Evolutionary conservation across 345 rosid species (phyloP).

Genomic region (Rubroshorea leprosula): DNA sequence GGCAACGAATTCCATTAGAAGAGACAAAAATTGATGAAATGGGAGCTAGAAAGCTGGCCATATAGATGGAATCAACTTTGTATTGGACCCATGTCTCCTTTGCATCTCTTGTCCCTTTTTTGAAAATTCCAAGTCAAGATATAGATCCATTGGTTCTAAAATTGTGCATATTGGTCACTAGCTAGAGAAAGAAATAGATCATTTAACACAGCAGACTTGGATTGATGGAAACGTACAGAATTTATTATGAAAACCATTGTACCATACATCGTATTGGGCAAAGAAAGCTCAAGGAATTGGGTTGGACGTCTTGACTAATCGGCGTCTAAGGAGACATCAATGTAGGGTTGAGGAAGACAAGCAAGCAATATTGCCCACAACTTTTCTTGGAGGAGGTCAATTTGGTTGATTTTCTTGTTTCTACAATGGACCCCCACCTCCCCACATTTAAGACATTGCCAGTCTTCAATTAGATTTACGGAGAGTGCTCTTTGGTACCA

Average conservation of each 20-base stretch:
- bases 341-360: slow-evolving; percentile 25
- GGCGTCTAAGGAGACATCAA: slow-evolving; percentile 12
- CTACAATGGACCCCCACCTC: slow-evolving; percentile 20
- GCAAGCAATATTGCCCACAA: slow-evolving; percentile 15
- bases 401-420: slow-evolving; percentile 6
- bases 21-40: too few relatives aligned
- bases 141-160: too few relatives aligned
- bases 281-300: background rate
- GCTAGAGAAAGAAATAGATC: background rate
- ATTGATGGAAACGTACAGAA: background rate
- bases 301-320: slow-evolving; percentile 13
- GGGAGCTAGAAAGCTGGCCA: too few relatives aligned
- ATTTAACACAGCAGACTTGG: too few relatives aligned
- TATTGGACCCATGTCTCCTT: too few relatives aligned
- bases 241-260: slow-evolving; percentile 9
- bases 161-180: too few relatives aligned
- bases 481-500: slow-evolving; percentile 16
- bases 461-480: slow-evolving; percentile 7
- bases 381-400: background rate
- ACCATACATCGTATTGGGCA: background rate
- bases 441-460: slow-evolving; percentile 9
- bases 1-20: too few relatives aligned
- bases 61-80: too few relatives aligned
- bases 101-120: too few relatives aligned
- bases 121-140: too few relatives aligned